Conservation (phyloP, 2,329 filamentous ascomycete species). For the Claviceps maximensis region DNA sequence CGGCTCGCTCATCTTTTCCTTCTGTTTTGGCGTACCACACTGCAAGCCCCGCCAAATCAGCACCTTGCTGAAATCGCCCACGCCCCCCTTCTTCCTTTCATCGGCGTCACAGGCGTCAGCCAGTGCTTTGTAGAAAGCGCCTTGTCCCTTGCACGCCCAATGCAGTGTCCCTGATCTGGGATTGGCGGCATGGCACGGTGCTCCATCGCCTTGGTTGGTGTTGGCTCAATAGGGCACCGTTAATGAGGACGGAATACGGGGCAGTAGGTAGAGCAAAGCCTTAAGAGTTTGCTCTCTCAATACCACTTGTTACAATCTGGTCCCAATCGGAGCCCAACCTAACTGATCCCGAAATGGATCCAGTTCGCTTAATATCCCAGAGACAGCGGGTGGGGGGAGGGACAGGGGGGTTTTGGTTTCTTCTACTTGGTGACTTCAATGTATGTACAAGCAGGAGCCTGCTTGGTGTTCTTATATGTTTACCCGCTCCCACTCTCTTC, state of each 20-base stretch:
- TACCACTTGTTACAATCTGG: constrained; percentile 22
- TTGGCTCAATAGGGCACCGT: not conserved
- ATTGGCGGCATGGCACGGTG: constrained; percentile 8
- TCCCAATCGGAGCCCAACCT: constrained; percentile 13
- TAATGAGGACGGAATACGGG: not conserved
- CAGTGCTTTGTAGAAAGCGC: not conserved
- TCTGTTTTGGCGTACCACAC: not conserved
- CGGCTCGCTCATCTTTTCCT: constrained; percentile 1
- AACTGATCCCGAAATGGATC: constrained; percentile 10
- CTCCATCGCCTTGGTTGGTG: constrained; percentile 7
- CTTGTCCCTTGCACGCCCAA: constrained; percentile 10
- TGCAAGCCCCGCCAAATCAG: not conserved
- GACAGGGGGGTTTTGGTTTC: no score
- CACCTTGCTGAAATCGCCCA: not conserved
- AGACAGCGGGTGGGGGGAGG: constrained; percentile 2
- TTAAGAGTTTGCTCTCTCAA: constrained; percentile 9
- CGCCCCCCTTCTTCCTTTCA: not conserved
- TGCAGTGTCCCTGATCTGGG: constrained; percentile 9
- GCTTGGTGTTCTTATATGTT: constrained; percentile 19
- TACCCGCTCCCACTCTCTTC: constrained; percentile 18
- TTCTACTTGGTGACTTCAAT: not conserved
- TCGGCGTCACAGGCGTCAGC: not conserved
- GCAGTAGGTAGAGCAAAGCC: constrained; percentile 6
- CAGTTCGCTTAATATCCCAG: constrained; percentile 4
- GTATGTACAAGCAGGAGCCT: constrained; percentile 3